These are phyloP conservation scores for Boletus subcaerulescens DNA, from an alignment of 768 basidiomycete genomes.

Conservation along the genomic window DNA sequence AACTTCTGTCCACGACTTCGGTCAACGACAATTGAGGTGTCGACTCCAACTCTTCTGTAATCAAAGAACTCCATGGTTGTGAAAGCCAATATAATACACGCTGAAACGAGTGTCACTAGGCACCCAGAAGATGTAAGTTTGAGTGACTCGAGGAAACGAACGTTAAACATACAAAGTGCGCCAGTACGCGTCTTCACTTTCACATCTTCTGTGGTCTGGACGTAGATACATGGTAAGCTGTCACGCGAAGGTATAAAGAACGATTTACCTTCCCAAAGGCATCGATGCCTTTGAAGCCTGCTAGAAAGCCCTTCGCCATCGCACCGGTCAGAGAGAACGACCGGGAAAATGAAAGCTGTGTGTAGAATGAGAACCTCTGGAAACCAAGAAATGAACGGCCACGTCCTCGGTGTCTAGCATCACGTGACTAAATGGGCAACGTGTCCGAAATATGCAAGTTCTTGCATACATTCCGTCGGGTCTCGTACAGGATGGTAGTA, in stretches of 20 bases:
- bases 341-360: constrained; percentile 9
- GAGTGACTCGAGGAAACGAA: neutral
- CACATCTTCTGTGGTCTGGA: constrained; percentile 96
- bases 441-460: constrained; percentile 18
- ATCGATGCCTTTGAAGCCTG: constrained; percentile 85
- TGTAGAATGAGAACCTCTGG: constrained; percentile 2
- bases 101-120: constrained; percentile 86
- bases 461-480: neutral
- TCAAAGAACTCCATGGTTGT: constrained; percentile 95
- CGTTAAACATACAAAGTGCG: constrained; percentile 68
- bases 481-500: neutral
- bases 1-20: constrained; percentile 92
- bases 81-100: constrained; percentile 89
- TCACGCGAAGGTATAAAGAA: neutral
- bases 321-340: constrained; percentile 19
- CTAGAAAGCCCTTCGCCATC: constrained; percentile 81
- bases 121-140: constrained; percentile 5
- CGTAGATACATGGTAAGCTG: constrained; percentile 10
- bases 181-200: constrained; percentile 98
- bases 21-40: constrained; percentile 94
- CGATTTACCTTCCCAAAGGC: constrained; percentile 93
- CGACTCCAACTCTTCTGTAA: constrained; percentile 81
- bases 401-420: neutral
- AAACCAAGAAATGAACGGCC: neutral
- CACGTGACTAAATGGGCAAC: constrained; percentile 28